Evolutionary conservation across 192 early-diverging fungal genomes (phyloP), one percentile per base, ranked within the genome.

Genomic region (Coemansia sp.): DNA sequence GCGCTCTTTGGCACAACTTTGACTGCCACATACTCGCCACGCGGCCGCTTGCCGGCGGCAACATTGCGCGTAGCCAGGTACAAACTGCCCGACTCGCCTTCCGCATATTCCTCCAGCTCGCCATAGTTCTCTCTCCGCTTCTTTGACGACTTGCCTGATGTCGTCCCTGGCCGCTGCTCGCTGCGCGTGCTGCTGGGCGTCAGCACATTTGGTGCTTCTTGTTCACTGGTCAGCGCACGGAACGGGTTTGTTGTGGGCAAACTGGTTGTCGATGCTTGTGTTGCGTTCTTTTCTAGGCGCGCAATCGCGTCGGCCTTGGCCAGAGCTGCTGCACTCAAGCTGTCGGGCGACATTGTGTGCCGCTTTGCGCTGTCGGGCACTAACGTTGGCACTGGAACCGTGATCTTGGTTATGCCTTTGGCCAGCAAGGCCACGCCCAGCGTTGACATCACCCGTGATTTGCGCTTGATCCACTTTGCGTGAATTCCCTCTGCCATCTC

Each of bases 71-170:
- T 52, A 25, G 81, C 65, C 35, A 74, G 63, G 43, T 64, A 84
- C 55, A 84, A 69, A 48, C 74, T 79, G 58, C 82, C 82, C 0
- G 65, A 84, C 59, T 84, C 82, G 63, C 82, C 82, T 55, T 80
- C 82, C 1, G 82, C 82, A 41, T 76, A 84, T 53, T 76, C 73
- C 35, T 84, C 82, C 39, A 81, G 70, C 64, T 81, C 74, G 48
- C 71, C 78, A 24, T 80, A 80, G 72, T 80, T 80, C 37, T 75
- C 72, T 53, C 78, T 65, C 49, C 71, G 72, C 66, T 71, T 70
- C 77, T 62, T 70, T 24, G 70, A 73, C 45, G 71, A 73, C 54
- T 79, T 80, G 48, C 60, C 61, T 24, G 73, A 65, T 10, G 60
- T 37, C 17, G 60, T 43, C 5, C 52, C 59, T 4, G 63, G 52